Conservation (phyloP, 345 rosid species). For the Citrus hindsii region DNA sequence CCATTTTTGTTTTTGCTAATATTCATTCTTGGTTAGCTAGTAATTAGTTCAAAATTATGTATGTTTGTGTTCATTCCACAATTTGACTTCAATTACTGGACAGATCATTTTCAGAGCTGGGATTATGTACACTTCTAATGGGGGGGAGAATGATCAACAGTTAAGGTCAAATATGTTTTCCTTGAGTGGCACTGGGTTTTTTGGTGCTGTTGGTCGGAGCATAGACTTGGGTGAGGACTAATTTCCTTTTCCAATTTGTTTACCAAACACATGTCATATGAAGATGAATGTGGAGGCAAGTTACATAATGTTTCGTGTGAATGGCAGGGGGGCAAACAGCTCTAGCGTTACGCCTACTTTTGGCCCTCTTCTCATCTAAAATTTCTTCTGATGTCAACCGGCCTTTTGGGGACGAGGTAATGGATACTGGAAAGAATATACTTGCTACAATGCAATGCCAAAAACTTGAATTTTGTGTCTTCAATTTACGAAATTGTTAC, state of each 20-base stretch:
- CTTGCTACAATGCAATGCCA: neutral
- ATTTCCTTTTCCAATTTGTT: conserved; percentile 4
- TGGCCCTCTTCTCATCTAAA: conserved; percentile 80
- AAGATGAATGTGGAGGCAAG: neutral
- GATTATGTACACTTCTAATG: conserved; percentile 68
- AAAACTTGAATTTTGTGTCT: neutral
- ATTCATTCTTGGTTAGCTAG: neutral
- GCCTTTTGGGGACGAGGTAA: conserved; percentile 87
- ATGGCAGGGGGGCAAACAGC: conserved; percentile 82
- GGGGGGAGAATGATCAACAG: conserved; percentile 40
- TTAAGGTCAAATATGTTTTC: conserved; percentile 57
- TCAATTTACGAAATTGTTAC: neutral
- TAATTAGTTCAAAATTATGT: neutral
- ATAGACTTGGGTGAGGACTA: conserved; percentile 62
- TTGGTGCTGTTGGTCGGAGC: conserved; percentile 83
- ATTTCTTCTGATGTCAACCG: conserved; percentile 66
- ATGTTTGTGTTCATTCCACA: conserved; percentile 16
- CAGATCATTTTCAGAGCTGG: conserved; percentile 85
- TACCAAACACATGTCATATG: neutral
- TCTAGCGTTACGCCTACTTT: conserved; percentile 72
- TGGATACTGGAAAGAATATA: neutral
- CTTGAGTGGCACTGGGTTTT: conserved; percentile 76
- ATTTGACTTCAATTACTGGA: conserved; percentile 50
- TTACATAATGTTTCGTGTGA: conserved; percentile 8
- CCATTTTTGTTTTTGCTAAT: neutral